Conservation (phyloP, 2,329 filamentous ascomycete genomes). For the Magnaporthales sp. region DNA sequence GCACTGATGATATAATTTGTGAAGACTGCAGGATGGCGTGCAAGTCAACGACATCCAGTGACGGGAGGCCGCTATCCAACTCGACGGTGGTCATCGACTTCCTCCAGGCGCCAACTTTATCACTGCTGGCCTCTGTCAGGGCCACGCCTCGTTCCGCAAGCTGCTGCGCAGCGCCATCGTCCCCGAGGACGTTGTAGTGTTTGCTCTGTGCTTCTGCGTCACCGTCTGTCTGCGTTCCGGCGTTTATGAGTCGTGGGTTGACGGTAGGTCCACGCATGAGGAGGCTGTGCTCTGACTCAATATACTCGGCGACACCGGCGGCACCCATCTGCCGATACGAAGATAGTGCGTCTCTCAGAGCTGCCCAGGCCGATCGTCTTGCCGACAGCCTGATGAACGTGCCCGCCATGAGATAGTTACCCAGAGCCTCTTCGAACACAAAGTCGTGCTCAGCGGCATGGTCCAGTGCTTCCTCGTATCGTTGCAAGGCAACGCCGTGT, state of each 20-base stretch:
- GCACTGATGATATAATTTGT: constrained; percentile 70
- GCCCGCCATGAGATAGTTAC: constrained; percentile 66
- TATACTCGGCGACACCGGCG: constrained; percentile 56
- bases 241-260: constrained; percentile 51
- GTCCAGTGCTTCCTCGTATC: constrained; percentile 65
- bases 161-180: constrained; percentile 34
- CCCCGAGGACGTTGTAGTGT: constrained; percentile 20
- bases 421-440: constrained; percentile 62
- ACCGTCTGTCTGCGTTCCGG: constrained; percentile 52
- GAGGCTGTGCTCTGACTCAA: constrained; percentile 59
- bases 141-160: constrained; percentile 27
- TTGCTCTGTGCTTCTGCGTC: constrained; percentile 29
- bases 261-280: constrained; percentile 54
- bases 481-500: constrained; percentile 47
- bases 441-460: constrained; percentile 61
- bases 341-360: constrained; percentile 57
- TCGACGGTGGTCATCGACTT: constrained; percentile 39
- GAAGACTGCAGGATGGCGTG: constrained; percentile 71
- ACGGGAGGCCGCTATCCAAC: constrained; percentile 48
- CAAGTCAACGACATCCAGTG: constrained; percentile 75
- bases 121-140: constrained; percentile 43
- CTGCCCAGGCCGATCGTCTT: constrained; percentile 58
- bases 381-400: constrained; percentile 59
- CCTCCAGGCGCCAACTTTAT: constrained; percentile 55
- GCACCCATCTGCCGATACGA: constrained; percentile 64